Conservation (phyloP, 805 yeast genomes). For the Myxozyma neglecta region DNA sequence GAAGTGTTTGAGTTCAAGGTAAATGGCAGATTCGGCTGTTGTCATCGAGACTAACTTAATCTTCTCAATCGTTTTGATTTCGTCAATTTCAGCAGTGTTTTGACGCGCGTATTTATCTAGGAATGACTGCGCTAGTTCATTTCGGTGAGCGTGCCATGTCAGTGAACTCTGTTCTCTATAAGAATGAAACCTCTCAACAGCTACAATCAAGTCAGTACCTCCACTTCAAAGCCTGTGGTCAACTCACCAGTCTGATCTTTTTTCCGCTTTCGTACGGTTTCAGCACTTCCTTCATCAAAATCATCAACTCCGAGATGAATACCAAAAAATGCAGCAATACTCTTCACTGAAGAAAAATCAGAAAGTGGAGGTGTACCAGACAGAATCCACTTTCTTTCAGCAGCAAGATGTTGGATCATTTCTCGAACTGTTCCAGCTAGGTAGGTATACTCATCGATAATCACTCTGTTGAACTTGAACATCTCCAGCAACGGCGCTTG, state of each 20-base stretch:
- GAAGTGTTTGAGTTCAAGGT: constrained; percentile 15
- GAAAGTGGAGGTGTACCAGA: constrained; percentile 17
- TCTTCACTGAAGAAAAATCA: constrained; percentile 11
- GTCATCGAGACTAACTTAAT: constrained; percentile 1
- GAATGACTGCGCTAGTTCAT: constrained; percentile 9
- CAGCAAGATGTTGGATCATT: constrained; percentile 7
- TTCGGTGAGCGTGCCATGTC: constrained; percentile 16
- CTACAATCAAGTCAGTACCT: not conserved
- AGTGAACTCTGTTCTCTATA: constrained; percentile 12
- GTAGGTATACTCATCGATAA: constrained; percentile 19
- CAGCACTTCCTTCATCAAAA: constrained; percentile 4
- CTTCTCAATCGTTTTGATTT: not conserved
- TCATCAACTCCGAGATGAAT: constrained; percentile 17
- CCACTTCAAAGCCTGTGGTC: not conserved
- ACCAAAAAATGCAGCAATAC: constrained; percentile 15
- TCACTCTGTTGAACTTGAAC: constrained; percentile 13
- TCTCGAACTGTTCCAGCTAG: constrained; percentile 10
- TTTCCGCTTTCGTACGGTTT: constrained; percentile 9
- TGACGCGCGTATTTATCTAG: constrained; percentile 9
- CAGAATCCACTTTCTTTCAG: constrained; percentile 10
- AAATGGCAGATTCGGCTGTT: constrained; percentile 14
- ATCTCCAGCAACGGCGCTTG: constrained; percentile 10
- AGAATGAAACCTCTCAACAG: constrained; percentile 15
- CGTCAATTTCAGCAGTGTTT: constrained; percentile 17
- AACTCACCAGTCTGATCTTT: constrained; percentile 10